Percentiles rank a stretch among this genome's conserved stretches.
Conservation (phyloP, 1,139 yeast genomes). For the Magnusiomyces fungicola region DNA sequence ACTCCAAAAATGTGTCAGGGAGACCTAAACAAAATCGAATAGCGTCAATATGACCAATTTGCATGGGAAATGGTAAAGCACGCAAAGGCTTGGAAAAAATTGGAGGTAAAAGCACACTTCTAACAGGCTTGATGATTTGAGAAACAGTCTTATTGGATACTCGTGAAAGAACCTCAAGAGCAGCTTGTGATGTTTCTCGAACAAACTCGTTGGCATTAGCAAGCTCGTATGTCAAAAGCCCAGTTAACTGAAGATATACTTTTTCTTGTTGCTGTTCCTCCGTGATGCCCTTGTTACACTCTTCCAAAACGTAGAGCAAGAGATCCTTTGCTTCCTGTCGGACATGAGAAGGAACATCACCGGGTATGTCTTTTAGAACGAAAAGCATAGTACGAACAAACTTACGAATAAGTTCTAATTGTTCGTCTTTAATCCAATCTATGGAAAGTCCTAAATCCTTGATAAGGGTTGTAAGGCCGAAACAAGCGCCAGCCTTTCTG, state of each 20-base stretch:
- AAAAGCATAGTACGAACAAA: constrained; percentile 73
- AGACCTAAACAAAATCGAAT: constrained; percentile 80
- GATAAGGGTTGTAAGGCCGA: constrained; percentile 71
- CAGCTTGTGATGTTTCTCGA: constrained; percentile 71
- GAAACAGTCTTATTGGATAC: constrained; percentile 64
- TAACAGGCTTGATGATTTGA: constrained; percentile 73
- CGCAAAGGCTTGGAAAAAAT: constrained; percentile 94
- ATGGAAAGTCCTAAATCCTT: constrained; percentile 61
- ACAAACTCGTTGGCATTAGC: constrained; percentile 83
- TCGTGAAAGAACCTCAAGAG: constrained; percentile 60
- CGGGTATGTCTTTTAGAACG: constrained; percentile 84
- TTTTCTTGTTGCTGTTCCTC: constrained; percentile 52
- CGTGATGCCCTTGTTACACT: constrained; percentile 54
- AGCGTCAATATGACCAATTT: constrained; percentile 96
- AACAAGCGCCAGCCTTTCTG: constrained; percentile 79
- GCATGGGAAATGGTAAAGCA: constrained; percentile 97
- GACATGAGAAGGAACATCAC: constrained; percentile 78
- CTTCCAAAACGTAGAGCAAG: constrained; percentile 54
- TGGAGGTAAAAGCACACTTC: constrained; percentile 76
- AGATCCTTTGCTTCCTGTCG: constrained; percentile 63
- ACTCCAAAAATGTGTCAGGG: constrained; percentile 73
- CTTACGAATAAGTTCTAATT: constrained; percentile 71
- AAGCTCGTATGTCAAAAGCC: constrained; percentile 83
- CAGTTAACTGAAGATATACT: constrained; percentile 76
- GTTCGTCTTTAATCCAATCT: constrained; percentile 67